Percentiles rank a stretch among this genome's conserved stretches.
phyloP scores from a whole-genome alignment of 2,329 filamentous ascomycete genomes.

The Fusarium hostae region DNA sequence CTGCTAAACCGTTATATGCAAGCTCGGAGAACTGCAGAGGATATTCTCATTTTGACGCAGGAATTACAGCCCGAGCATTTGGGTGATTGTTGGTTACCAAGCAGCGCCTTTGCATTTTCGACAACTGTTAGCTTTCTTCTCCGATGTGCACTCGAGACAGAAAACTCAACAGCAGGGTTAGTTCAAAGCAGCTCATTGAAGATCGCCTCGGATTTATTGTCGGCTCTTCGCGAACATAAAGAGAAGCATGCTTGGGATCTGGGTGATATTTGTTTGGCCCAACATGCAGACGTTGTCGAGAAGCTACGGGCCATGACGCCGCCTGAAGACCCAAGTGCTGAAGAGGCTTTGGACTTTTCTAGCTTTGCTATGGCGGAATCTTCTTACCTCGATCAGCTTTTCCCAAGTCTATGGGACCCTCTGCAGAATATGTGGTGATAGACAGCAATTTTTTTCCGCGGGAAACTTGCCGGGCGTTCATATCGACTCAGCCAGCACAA shows the following conservation, averaged over 20 bases:
- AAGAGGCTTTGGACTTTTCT: conserved; percentile 35
- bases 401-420: conserved; percentile 52
- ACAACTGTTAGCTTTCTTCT: conserved; percentile 62
- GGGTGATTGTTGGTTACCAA: conserved; percentile 62
- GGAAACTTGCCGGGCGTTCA: neutral
- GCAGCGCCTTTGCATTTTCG: conserved; percentile 59
- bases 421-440: conserved; percentile 49
- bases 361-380: conserved; percentile 48
- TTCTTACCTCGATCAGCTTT: conserved; percentile 50
- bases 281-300: conserved; percentile 60
- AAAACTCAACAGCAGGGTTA: conserved; percentile 50
- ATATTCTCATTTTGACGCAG: conserved; percentile 60
- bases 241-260: conserved; percentile 59
- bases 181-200: conserved; percentile 53
- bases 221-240: conserved; percentile 53
- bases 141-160: conserved; percentile 59
- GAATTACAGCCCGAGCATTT: conserved; percentile 57
- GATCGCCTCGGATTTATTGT: conserved; percentile 57
- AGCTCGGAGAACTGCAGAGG: conserved; percentile 58
- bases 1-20: conserved; percentile 52
- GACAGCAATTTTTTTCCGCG: neutral
- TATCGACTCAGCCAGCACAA: neutral
- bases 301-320: conserved; percentile 51
- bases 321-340: conserved; percentile 33
- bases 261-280: conserved; percentile 60